These are phyloP conservation scores for Trametes sp. DNA, from an alignment of 1,284 basidiomycete genomes.

Conservation along the genomic window DNA sequence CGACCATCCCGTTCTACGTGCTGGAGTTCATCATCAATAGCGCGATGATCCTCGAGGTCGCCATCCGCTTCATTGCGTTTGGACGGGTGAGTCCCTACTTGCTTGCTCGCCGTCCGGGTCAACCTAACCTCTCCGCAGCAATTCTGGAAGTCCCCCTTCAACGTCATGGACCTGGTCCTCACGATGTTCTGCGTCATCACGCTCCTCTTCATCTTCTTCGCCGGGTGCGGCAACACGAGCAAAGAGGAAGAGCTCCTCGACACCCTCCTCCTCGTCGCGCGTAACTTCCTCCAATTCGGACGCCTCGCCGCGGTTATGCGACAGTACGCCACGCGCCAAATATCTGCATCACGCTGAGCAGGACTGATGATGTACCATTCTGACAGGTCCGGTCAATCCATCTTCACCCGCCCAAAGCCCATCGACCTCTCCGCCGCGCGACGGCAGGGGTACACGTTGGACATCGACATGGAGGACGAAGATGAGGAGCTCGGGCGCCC, in stretches of 20 bases:
- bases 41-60: slow-evolving; percentile 93
- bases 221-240: slow-evolving; percentile 77
- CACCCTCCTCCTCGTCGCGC: slow-evolving; percentile 86
- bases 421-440: slow-evolving; percentile 86
- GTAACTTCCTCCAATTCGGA: slow-evolving; percentile 92
- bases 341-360: not conserved
- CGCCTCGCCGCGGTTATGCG: slow-evolving; percentile 89
- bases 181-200: slow-evolving; percentile 90
- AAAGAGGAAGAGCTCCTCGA: slow-evolving; percentile 93
- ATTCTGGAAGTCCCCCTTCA: slow-evolving; percentile 95
- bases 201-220: slow-evolving; percentile 84
- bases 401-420: slow-evolving; percentile 90
- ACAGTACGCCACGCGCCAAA: slow-evolving; percentile 68
- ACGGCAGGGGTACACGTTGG: slow-evolving; percentile 72
- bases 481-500: slow-evolving; percentile 66
- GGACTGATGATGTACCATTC: slow-evolving; percentile 6
- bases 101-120: not conserved
- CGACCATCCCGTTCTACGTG: slow-evolving; percentile 85
- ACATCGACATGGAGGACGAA: slow-evolving; percentile 78
- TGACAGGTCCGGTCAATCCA: slow-evolving; percentile 89
- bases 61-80: slow-evolving; percentile 88
- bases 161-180: slow-evolving; percentile 85
- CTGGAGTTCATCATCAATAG: slow-evolving; percentile 91
- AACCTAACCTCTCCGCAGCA: slow-evolving; percentile 59
- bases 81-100: slow-evolving; percentile 75